Percentiles rank a stretch among this genome's conserved stretches.
These are phyloP conservation scores for Clonostachys rosea DNA, from an alignment of 2,329 filamentous ascomycete species.

Conservation along the genomic window DNA sequence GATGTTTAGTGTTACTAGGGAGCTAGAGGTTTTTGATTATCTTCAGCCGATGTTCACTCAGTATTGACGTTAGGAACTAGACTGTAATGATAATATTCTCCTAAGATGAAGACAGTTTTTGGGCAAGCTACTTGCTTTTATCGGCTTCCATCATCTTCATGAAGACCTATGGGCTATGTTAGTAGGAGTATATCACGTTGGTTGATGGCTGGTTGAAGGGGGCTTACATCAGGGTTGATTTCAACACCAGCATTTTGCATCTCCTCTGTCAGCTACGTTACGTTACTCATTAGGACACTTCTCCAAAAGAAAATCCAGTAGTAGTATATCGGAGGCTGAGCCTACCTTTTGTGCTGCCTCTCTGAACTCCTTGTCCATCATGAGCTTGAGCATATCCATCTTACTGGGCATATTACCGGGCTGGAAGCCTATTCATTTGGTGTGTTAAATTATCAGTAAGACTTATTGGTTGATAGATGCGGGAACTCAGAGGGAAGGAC, in stretches of 20 bases:
- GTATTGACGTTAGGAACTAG: too few species aligned
- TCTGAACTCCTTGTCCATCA: constrained; percentile 14
- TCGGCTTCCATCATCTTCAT: too few species aligned
- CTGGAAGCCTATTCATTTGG: constrained; percentile 8
- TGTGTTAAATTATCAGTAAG: not conserved
- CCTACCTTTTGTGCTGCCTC: constrained; percentile 10
- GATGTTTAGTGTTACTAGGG: too few species aligned
- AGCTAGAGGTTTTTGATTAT: too few species aligned
- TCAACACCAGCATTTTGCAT: not conserved
- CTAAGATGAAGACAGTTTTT: too few species aligned
- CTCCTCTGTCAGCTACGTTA: not conserved
- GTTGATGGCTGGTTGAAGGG: too few species aligned
- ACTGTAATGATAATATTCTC: too few species aligned
- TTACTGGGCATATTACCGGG: constrained; percentile 9
- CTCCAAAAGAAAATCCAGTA: not conserved
- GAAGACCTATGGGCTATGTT: too few species aligned
- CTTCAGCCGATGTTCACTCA: too few species aligned
- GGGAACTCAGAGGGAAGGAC: not conserved
- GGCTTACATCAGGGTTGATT: not conserved
- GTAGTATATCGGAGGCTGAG: accelerated
- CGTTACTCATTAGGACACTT: not conserved
- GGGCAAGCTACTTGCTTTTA: too few species aligned
- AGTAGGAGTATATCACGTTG: too few species aligned
- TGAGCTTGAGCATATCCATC: constrained; percentile 13
- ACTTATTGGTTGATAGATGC: not conserved